phyloP scores from a whole-genome alignment of 1,139 yeast species.

The Yamadazyma epiphylla region DNA sequence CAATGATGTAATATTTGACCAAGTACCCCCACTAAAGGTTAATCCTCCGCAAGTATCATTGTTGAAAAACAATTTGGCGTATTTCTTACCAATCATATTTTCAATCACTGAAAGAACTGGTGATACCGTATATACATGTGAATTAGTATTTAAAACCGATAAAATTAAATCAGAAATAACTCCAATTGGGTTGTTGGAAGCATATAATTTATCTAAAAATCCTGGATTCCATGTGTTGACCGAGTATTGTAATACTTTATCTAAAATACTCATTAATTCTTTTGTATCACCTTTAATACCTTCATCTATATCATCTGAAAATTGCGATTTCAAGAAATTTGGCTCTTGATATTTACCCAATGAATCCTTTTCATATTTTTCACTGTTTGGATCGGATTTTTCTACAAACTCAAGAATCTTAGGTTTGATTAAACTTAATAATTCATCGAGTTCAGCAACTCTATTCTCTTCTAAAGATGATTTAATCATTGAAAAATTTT shows the following conservation, averaged over 20 bases:
- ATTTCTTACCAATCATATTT: constrained; percentile 61
- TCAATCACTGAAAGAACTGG: constrained; percentile 79
- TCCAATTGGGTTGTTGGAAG: constrained; percentile 82
- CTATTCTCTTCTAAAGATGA: constrained; percentile 30
- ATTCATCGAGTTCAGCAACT: constrained; percentile 34
- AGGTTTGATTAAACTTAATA: constrained; percentile 33
- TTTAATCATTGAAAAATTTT: constrained; percentile 2
- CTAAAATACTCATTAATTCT: constrained; percentile 45
- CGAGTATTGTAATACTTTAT: constrained; percentile 59
- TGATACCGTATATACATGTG: constrained; percentile 83
- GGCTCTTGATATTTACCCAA: constrained; percentile 41
- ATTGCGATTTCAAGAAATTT: constrained; percentile 23
- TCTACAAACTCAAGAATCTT: constrained; percentile 33
- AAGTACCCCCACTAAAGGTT: constrained; percentile 85
- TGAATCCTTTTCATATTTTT: constrained; percentile 23
- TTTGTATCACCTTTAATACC: constrained; percentile 19
- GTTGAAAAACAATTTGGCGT: constrained; percentile 62
- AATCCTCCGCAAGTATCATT: constrained; percentile 65
- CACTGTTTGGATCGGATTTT: constrained; percentile 29
- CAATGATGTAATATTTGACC: constrained; percentile 78
- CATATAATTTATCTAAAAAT: constrained; percentile 79
- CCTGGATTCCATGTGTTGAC: constrained; percentile 89
- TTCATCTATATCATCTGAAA: constrained; percentile 13
- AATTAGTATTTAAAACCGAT: constrained; percentile 73
- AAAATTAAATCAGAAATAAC: constrained; percentile 68